Conservation (phyloP, 495 filamentous ascomycete genomes). For the Aspergillus bertholletiae region DNA sequence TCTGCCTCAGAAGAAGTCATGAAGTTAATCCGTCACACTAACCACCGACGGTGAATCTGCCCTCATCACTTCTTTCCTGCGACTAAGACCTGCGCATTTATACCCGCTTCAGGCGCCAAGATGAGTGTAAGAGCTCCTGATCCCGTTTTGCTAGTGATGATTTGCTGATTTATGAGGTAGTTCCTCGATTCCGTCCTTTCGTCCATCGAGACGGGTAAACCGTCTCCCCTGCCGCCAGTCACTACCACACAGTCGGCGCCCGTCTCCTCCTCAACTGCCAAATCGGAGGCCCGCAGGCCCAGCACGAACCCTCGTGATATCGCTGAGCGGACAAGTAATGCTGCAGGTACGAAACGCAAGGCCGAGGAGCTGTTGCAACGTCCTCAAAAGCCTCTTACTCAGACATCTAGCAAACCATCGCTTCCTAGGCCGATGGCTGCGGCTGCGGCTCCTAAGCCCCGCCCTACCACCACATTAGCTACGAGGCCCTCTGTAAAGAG, state of each 20-base stretch:
- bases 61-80: slow-evolving; percentile 15
- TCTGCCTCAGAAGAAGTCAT: slow-evolving; percentile 39
- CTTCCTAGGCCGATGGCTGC: slow-evolving; percentile 4
- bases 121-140: slow-evolving; percentile 45
- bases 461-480: slow-evolving; percentile 14
- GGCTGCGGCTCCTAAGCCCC: slow-evolving; percentile 15
- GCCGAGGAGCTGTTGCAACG: slow-evolving; percentile 38
- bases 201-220: slow-evolving; percentile 48
- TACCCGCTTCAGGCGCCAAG: slow-evolving; percentile 11
- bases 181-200: slow-evolving; percentile 58
- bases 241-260: slow-evolving; percentile 28
- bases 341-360: slow-evolving; percentile 39
- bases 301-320: slow-evolving; percentile 9
- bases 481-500: slow-evolving; percentile 20
- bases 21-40: slow-evolving; percentile 42
- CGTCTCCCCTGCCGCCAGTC: slow-evolving; percentile 23
- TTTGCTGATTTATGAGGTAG: slow-evolving; percentile 31
- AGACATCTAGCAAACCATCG: slow-evolving; percentile 14
- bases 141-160: background rate
- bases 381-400: slow-evolving; percentile 23
- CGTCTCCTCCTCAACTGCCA: slow-evolving; percentile 23
- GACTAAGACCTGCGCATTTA: background rate
- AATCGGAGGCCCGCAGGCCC: slow-evolving; percentile 24
- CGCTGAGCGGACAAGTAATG: slow-evolving; percentile 16
- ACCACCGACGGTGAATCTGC: slow-evolving; percentile 43